These are phyloP conservation scores for Penicillium waksmanii DNA, from an alignment of 495 filamentous ascomycete species.

Conservation along the genomic window DNA sequence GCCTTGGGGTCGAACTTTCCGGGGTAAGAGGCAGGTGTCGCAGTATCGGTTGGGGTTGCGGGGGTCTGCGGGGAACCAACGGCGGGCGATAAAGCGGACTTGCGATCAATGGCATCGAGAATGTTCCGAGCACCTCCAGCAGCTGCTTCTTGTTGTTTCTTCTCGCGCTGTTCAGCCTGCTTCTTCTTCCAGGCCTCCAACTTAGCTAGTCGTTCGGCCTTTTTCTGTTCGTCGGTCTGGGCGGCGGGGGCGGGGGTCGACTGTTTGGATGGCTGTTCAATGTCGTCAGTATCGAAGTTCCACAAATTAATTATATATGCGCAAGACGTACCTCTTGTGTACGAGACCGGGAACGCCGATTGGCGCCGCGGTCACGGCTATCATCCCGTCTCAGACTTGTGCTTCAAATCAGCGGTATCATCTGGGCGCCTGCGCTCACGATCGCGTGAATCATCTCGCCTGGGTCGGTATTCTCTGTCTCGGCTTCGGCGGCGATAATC, in stretches of 20 bases:
- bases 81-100: conserved; percentile 57
- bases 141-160: conserved; percentile 70
- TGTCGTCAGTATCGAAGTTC: conserved; percentile 7
- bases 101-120: conserved; percentile 76
- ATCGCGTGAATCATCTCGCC: conserved; percentile 82
- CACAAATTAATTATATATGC: not conserved
- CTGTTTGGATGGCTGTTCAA: conserved; percentile 42
- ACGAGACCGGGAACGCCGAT: conserved; percentile 45
- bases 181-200: conserved; percentile 93
- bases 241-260: conserved; percentile 54
- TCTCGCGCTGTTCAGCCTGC: conserved; percentile 75
- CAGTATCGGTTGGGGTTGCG: conserved; percentile 43
- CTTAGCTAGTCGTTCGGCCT: conserved; percentile 80
- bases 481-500: conserved; percentile 68
- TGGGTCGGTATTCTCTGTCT: conserved; percentile 73
- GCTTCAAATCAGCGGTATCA: conserved; percentile 74
- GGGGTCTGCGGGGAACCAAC: conserved; percentile 61
- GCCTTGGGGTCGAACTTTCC: conserved; percentile 91
- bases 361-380: conserved; percentile 57
- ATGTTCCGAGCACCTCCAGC: conserved; percentile 67
- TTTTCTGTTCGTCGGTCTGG: conserved; percentile 79
- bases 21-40: conserved; percentile 60
- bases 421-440: conserved; percentile 69
- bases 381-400: conserved; percentile 71
- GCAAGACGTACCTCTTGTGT: conserved; percentile 56